These are phyloP conservation scores for Colletotrichum caudatum DNA, from an alignment of 2,329 filamentous ascomycete species.

Conservation along the genomic window DNA sequence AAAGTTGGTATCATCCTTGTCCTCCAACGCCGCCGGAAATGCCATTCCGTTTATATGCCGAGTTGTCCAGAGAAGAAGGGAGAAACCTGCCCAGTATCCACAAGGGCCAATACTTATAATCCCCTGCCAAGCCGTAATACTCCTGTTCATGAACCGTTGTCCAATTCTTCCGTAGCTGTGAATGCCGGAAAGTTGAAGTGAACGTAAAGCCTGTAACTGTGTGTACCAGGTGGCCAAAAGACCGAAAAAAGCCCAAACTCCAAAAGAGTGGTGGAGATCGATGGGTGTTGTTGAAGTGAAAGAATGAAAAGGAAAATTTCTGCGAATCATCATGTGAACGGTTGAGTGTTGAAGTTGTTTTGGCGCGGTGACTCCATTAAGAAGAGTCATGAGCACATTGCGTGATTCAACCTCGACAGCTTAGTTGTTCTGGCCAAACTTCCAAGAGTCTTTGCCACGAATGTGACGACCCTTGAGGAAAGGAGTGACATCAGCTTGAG, in stretches of 20 bases:
- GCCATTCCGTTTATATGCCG: slow-evolving; percentile 36
- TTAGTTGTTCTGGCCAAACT: slow-evolving; percentile 34
- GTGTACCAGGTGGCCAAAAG: slow-evolving; percentile 1
- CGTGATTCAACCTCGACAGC: background rate
- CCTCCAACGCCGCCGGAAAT: slow-evolving; percentile 39
- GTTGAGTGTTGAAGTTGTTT: background rate
- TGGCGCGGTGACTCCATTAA: no score
- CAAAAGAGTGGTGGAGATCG: slow-evolving; percentile 1
- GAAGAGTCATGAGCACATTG: background rate
- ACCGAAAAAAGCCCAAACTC: slow-evolving; percentile 17
- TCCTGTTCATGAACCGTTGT: slow-evolving; percentile 33
- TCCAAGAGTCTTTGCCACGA: slow-evolving; percentile 38
- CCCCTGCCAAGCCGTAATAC: slow-evolving; percentile 26
- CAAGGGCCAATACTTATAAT: slow-evolving; percentile 7
- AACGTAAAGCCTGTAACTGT: slow-evolving; percentile 32
- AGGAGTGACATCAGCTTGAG: slow-evolving; percentile 35
- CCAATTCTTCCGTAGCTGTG: slow-evolving; percentile 36
- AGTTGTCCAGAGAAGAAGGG: slow-evolving; percentile 14
- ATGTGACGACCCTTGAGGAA: slow-evolving; percentile 39
- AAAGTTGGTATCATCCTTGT: slow-evolving; percentile 40
- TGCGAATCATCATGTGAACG: background rate
- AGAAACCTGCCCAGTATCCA: slow-evolving; percentile 6
- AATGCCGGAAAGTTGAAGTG: slow-evolving; percentile 33
- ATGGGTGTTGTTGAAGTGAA: slow-evolving; percentile 13
- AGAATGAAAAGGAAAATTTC: background rate